Base-by-base conservation (phyloP, 257 asterid species). In the Nicotiana otophora region DNA sequence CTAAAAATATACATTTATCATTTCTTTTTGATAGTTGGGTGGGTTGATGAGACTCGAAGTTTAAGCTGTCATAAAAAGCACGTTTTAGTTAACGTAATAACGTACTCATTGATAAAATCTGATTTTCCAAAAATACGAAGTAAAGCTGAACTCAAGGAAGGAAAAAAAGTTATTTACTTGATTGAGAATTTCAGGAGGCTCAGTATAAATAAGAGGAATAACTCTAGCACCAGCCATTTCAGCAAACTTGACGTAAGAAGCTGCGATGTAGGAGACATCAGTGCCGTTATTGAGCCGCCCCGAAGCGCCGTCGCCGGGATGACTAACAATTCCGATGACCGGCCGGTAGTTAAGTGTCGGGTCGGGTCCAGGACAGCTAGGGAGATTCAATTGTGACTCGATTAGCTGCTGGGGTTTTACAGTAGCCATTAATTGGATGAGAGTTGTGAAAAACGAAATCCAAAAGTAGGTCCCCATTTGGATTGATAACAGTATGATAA, bases 141-240 rank as follows among this genome's bases (percentile, higher is more conserved):
- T 5, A 16, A 55, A 16, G 20, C 62, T 55, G 62, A 42, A 55
- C 17, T 55, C 17, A 55, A 55, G 62, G 10, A 16, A 17, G 62
- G n/a, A 5, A 15, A 17, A n/a, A 15, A 55, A 11, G 16, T 15
- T 55, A 55, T 17, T 86, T 89, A 92, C 98, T 66, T 89, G 60
- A 61, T 85, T 23, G 12, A 95, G 92, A 90, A 87, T 76, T 78
- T 92, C 90, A 15, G 63, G 11, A 7, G 97, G 95, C 79, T 95
- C 98, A 74, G 92, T 93, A 60, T 85, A 95, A 69, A 95, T 87
- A 54, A 95, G 93, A 14, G 98, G 98, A 86, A 95, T 88, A 79
- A 91, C 98, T 84, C 98, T 91, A 64, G 98, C 98, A 5, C 98
- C 98, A 30, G 94, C 97, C 5, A 97, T 89, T 81, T 95, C 98